Evolutionary conservation across 441 rosid species (phyloP).

Genomic region (Gossypium schwendimanii): DNA sequence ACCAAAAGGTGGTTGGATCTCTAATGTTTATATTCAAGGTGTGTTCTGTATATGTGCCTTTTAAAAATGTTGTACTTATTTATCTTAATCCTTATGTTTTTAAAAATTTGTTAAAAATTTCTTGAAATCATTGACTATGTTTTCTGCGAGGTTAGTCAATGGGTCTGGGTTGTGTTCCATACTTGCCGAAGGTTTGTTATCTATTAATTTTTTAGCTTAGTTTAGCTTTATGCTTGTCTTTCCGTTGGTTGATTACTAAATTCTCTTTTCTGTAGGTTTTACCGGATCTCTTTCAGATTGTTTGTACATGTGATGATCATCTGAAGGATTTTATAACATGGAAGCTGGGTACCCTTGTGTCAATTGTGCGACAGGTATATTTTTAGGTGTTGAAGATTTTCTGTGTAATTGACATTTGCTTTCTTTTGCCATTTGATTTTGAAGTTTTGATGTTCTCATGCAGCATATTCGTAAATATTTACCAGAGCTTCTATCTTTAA

Average conservation of each 20-base stretch:
- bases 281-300: constrained; percentile 95
- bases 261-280: constrained; percentile 53
- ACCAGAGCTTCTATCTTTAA: constrained; percentile 71
- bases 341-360: constrained; percentile 97
- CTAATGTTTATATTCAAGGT: constrained; percentile 99
- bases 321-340: constrained; percentile 94
- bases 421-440: constrained; percentile 16
- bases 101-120: constrained; percentile 4
- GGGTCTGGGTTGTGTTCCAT: constrained; percentile 99
- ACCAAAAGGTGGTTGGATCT: constrained; percentile 98
- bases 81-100: constrained; percentile 2
- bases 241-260: not conserved
- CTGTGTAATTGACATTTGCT: not conserved
- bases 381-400: constrained; percentile 9
- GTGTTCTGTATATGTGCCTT: constrained; percentile 6
- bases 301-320: constrained; percentile 87
- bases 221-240: not conserved
- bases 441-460: constrained; percentile 28
- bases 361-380: constrained; percentile 96
- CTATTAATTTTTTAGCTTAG: constrained; percentile 10
- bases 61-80: not conserved
- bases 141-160: constrained; percentile 83
- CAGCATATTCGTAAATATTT: constrained; percentile 98
- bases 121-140: constrained; percentile 4
- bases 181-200: constrained; percentile 82